phyloP scores from a whole-genome alignment of 169 alveolate genomes.

The Cryptosporidium parvum region DNA sequence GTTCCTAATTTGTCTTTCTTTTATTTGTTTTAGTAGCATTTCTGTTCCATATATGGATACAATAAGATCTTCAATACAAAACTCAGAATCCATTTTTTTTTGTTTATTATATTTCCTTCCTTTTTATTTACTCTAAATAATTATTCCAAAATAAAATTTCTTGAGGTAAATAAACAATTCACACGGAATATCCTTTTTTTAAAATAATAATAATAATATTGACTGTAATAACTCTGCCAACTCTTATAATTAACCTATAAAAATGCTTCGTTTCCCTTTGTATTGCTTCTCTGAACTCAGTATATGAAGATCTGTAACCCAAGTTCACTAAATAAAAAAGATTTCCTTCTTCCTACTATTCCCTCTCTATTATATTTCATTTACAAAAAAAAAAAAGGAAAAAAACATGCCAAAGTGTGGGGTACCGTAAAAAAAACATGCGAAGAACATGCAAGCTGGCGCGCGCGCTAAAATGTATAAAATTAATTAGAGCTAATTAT shows the following conservation, averaged over 20 bases:
- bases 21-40: constrained; percentile 48
- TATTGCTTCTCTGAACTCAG: not conserved
- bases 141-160: no score
- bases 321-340: not conserved
- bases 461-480: constrained; percentile 1
- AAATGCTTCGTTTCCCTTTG: no score
- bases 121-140: not conserved
- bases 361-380: not conserved
- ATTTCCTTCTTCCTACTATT: not conserved
- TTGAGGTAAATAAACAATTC: not conserved
- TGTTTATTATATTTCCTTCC: not conserved
- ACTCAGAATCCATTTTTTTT: not conserved
- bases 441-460: not conserved
- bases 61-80: constrained; percentile 55
- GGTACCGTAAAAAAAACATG: constrained; percentile 19
- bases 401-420: constrained; percentile 20
- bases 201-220: no score
- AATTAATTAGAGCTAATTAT: constrained; percentile 3
- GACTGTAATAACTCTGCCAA: not conserved
- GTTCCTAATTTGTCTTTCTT: constrained; percentile 35
- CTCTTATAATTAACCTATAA: no score
- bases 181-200: no score
- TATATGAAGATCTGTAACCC: no score
- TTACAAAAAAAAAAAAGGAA: not conserved
- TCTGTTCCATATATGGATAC: constrained; percentile 50